Percentiles rank a stretch among this genome's conserved stretches.
phyloP scores from a whole-genome alignment of 2,329 filamentous ascomycete species.

The Colletotrichum musae region DNA sequence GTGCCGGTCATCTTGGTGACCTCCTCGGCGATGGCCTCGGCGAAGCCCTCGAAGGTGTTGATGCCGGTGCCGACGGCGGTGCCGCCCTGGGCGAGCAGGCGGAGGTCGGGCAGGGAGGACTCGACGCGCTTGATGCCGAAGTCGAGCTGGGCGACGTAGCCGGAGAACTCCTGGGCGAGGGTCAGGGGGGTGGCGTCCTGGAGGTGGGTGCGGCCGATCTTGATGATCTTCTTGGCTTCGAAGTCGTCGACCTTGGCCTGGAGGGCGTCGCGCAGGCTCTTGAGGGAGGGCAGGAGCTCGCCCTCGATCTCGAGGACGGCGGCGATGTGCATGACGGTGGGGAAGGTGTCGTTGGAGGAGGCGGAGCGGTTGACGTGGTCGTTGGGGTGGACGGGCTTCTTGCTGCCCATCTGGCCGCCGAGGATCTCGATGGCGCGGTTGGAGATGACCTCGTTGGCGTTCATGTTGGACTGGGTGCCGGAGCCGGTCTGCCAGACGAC shows the following conservation, averaged over 20 bases:
- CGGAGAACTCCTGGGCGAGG: slow-evolving; percentile 96
- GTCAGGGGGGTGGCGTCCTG: slow-evolving; percentile 98
- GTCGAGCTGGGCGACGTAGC: slow-evolving; percentile 95
- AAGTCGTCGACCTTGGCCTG: slow-evolving; percentile 93
- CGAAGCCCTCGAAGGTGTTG: slow-evolving; percentile 97
- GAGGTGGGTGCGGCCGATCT: slow-evolving; percentile 97
- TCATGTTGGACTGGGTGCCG: slow-evolving; percentile 99
- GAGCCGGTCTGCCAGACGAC: slow-evolving; percentile 99
- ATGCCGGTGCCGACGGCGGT: slow-evolving; percentile 97
- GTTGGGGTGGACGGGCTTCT: slow-evolving; percentile 99
- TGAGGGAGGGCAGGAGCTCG: slow-evolving; percentile 85
- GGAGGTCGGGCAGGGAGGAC: slow-evolving; percentile 85
- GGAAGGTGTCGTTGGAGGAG: slow-evolving; percentile 99
- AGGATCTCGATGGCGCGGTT: slow-evolving; percentile 99
- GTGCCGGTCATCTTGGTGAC: slow-evolving; percentile 93
- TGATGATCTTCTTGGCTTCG: slow-evolving; percentile 90
- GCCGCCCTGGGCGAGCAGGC: slow-evolving; percentile 92
- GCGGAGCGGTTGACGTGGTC: slow-evolving; percentile 99
- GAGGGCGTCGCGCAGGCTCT: slow-evolving; percentile 85
- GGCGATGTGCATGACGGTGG: slow-evolving; percentile 99
- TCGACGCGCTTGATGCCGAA: slow-evolving; percentile 90
- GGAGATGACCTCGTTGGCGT: slow-evolving; percentile 99
- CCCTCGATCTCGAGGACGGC: slow-evolving; percentile 94
- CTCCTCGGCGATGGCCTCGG: slow-evolving; percentile 91
- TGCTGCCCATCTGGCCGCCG: slow-evolving; percentile 92